Base-by-base conservation (phyloP, 306 rosid genomes). In the Elaeagnus macrophylla region DNA sequence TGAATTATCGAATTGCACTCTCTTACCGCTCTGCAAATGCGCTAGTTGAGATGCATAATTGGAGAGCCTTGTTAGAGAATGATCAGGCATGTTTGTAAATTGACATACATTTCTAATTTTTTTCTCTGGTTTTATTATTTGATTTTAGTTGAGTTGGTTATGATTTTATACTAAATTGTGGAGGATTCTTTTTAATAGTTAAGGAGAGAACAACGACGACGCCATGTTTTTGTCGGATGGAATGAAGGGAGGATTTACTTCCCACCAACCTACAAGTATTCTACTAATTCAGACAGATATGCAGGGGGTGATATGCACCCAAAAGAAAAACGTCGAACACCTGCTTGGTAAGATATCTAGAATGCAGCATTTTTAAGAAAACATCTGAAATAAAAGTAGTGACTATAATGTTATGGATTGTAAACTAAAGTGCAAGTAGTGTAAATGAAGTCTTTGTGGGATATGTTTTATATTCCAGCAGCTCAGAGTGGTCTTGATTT, bases 231-330 rank as follows among this genome's bases (percentile, higher is more conserved):
- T 75, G 68, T 60, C 37, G 95, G 99, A 55, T 93, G 99, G 99
- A 93, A 84, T 10, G 99, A 93, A 76, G 99, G 99, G 67, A 93
- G 77, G 78, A 93, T 93, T 56, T 87, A 93, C 65, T 93, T 93
- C 70, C 99, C 99, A 38, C 99, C 99, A 56, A 93, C 99, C 7
- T 93, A 93, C 77, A 93, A 93, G 77, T 93, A 93, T 60, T 93
- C 96, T 17, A 87, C 96, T 37, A 93, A 93, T 71, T 93, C 99
- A 46, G 99, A 93, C 67, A 67, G 99, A 83, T 93, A 93, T 55
- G 83, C 95, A 0, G 99, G 99, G 52, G 99, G 77, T 65, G 95
- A 85, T 43, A 81, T 81, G 93, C 91, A 84, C 66, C 99, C 96
- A 1, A 87, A 93, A 67, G 95, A 93, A 72, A 93, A 93, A 75